Evolutionary conservation across 2,329 filamentous ascomycete genomes (phyloP), one percentile per base, ranked within the genome.

Genomic region (Xylariaceae sp.): DNA sequence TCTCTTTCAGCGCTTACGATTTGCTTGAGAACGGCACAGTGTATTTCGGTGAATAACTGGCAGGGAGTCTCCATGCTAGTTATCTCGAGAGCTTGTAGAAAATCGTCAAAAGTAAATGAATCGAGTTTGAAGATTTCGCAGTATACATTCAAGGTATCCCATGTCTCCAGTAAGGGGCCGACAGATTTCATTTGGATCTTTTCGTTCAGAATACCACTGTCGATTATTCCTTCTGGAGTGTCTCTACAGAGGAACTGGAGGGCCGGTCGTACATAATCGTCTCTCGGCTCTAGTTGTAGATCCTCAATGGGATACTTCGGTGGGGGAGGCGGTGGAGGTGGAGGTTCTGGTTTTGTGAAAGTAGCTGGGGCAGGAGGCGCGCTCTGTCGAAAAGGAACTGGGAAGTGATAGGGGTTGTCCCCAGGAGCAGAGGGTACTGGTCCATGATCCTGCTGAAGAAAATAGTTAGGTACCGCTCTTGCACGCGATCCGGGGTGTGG

Each of bases 61-160:
- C 93, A 93, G 6, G 85, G 83, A 1, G 81, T 71, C 19, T 88
- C 82, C 25, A 84, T 79, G 0, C 83, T 89, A 0, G 86, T 79
- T 47, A 91, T 85, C 39, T 83, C 78, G 75, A 98, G 83, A 0
- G 91, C 86, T 63, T 97, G 86, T 4, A 95, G 76, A 59, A 91
- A 97, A 64, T 98, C 93, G 64, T 98, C 93, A 59, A 97, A 94
- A 0, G 92, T 97, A 62, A 98, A 98, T 0, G 92, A 97, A 65
- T 98, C 93, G 21, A 98, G 76, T 60, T 88, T 82, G 62, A 95
- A 95, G 16, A 96, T 85, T 60, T 95, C 89, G 61, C 90, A 95
- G 63, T 96, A 96, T n/a, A 98, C 92, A 59, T 96, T 98, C 25
- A 98, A 75, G 0, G 91, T 96, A 58, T 96, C 90, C 93, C 93